Percentiles rank a stretch among this genome's conserved stretches.
These are phyloP conservation scores for Syzygium malaccense DNA, from an alignment of 441 rosid species.

Conservation along the genomic window DNA sequence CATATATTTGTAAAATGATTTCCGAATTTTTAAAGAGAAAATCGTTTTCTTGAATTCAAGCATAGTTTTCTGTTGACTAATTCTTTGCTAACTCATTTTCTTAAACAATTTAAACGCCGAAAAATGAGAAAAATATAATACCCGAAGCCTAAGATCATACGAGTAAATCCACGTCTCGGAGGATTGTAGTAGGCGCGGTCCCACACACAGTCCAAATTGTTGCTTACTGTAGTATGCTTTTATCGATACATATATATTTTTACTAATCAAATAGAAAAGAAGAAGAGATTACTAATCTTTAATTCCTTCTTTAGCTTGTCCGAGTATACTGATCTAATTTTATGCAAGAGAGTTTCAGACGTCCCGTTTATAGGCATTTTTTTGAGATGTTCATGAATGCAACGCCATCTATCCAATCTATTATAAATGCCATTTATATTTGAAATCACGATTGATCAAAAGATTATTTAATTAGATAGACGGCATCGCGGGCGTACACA, in stretches of 20 bases:
- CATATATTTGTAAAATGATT: not conserved
- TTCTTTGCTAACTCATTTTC: not conserved
- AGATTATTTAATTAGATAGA: not conserved
- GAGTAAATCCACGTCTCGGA: too few species aligned
- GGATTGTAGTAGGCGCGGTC: too few species aligned
- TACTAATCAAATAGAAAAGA: too few species aligned
- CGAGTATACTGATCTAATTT: too few species aligned
- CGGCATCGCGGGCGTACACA: not conserved
- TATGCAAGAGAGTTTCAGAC: too few species aligned
- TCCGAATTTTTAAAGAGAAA: not conserved
- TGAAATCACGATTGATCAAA: not conserved
- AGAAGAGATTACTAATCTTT: not conserved
- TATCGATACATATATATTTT: too few species aligned
- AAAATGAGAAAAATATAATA: too few species aligned
- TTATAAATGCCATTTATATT: not conserved
- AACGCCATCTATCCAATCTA: fast-evolving
- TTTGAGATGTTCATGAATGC: too few species aligned
- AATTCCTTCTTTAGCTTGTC: too few species aligned
- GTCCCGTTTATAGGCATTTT: not conserved
- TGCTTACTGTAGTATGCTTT: too few species aligned
- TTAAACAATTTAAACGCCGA: not conserved
- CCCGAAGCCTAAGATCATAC: too few species aligned
- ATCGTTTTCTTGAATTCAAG: not conserved
- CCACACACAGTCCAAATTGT: not conserved
- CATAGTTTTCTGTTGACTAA: not conserved